Evolutionary conservation across 768 basidiomycete species (phyloP).

Genomic region (Scleroderma citrinum): DNA sequence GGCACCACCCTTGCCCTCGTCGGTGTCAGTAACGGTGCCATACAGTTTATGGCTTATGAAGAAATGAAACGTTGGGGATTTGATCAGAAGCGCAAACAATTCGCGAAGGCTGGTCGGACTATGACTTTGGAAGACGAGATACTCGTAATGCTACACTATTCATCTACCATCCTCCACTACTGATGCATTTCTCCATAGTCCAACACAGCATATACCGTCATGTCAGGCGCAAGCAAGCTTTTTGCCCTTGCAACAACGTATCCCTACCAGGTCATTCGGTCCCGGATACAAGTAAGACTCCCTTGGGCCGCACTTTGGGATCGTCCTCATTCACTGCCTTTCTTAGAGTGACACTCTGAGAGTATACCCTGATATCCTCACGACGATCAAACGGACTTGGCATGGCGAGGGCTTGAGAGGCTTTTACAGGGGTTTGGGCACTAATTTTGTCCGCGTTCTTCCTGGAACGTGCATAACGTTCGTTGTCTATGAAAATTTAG

Average conservation of each 20-base stretch:
- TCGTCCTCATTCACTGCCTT: slow-evolving; percentile 1
- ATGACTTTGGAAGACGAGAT: slow-evolving; percentile 79
- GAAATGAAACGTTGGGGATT: slow-evolving; percentile 91
- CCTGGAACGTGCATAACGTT: slow-evolving; percentile 98
- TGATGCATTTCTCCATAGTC: slow-evolving; percentile 45
- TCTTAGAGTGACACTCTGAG: slow-evolving; percentile 59
- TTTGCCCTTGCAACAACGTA: slow-evolving; percentile 82
- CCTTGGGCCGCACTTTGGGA: neutral
- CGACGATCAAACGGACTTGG: slow-evolving; percentile 79
- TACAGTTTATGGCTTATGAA: slow-evolving; percentile 96
- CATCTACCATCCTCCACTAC: neutral
- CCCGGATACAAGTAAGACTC: slow-evolving; percentile 75
- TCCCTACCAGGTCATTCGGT: slow-evolving; percentile 95
- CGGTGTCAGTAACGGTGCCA: slow-evolving; percentile 89
- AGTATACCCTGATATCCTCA: slow-evolving; percentile 78
- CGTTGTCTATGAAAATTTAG: slow-evolving; percentile 92
- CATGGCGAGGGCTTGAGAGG: slow-evolving; percentile 71
- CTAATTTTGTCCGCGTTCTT: slow-evolving; percentile 89
- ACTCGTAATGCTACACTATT: slow-evolving; percentile 50
- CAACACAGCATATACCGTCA: slow-evolving; percentile 84
- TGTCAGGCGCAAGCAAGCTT: slow-evolving; percentile 89
- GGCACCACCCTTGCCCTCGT: slow-evolving; percentile 86
- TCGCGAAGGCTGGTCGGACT: slow-evolving; percentile 50
- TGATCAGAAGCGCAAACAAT: slow-evolving; percentile 63
- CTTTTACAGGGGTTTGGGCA: slow-evolving; percentile 93